Evolutionary conservation across 495 filamentous ascomycete genomes (phyloP).

Genomic region (Lineolata rhizophorae): DNA sequence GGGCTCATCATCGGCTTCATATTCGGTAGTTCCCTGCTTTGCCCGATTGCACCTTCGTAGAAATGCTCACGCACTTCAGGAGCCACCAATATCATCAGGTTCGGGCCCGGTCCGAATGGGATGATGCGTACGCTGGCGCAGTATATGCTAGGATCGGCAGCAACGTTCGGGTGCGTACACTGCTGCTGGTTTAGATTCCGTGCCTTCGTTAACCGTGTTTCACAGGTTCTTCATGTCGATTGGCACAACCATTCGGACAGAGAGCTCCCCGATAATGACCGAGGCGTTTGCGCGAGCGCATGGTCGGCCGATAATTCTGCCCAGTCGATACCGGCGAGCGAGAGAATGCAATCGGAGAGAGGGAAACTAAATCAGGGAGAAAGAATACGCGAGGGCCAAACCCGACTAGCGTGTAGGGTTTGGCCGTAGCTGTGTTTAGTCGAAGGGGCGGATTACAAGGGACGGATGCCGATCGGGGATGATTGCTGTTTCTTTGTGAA

Average conservation of each 20-base stretch:
- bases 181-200: not conserved
- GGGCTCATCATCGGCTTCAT: conserved; percentile 95
- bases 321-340: no score
- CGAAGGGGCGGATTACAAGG: no score
- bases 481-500: no score
- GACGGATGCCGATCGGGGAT: no score
- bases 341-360: no score
- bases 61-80: conserved; percentile 25
- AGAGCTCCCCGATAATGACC: conserved; percentile 39
- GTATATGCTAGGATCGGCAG: conserved; percentile 93
- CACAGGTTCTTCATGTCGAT: conserved; percentile 96
- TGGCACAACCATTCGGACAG: conserved; percentile 82
- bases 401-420: no score
- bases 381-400: no score
- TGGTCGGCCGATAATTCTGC: conserved; percentile 39
- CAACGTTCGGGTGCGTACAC: conserved; percentile 69
- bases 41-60: not conserved
- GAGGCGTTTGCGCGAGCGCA: conserved; percentile 39
- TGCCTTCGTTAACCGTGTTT: conserved; percentile 5
- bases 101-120: conserved; percentile 80
- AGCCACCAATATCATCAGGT: conserved; percentile 81
- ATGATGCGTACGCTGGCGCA: conserved; percentile 83
- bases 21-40: conserved; percentile 41
- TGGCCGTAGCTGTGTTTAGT: no score
- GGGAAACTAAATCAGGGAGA: no score